Evolutionary conservation across 2,329 filamentous ascomycete species (phyloP), one percentile per base, ranked within the genome.

Genomic region (Scolecobasidium constrictum): DNA sequence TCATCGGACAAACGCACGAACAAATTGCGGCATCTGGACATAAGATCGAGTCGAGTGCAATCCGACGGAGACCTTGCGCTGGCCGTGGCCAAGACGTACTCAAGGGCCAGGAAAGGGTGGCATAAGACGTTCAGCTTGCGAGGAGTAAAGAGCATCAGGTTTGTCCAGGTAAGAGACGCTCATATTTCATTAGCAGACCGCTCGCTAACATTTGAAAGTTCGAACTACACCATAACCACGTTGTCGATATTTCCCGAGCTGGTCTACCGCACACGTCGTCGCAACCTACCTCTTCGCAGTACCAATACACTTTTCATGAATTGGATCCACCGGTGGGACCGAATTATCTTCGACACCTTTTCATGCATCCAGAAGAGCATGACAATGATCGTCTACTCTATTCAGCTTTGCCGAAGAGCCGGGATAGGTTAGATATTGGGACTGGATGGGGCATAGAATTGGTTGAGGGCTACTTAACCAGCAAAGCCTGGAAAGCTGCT

Each of bases 361-460:
- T 64, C 52, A 52, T 53, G 38, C 61, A 64, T 35, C 61, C 61
- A 3, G 49, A 54, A 36, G 61, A 64, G 38, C 63, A 64, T 43
- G 61, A 64, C 28, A 50, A 50, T 34, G 61, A 64, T 43, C 43
- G 55, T 4, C 54, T 63, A 16, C 57, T 61, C 1, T 64, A 63
- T 45, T 42, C 56, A 16, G 58, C 60, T 16, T 48, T 53, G 16
- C 61, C 61, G 17, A 62, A 61, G 46, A 49, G 56, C 5, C 50
- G 51, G 3, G 51, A 55, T 17, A 48, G 56, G 4, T 46, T 64
- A 5, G 52, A 58, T 7, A 52, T 54, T 15, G 61, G 60, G 16
- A 54, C 59, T 42, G 61, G 60, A 1, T 64, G 60, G 60, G 61
- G 61, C 5, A 56, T 64, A 37, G 53, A 59, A 36, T 51, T 64